Evolutionary conservation across 257 asterid genomes (phyloP), one percentile per base, ranked within the genome.

Genomic region (Cruciata laevipes): DNA sequence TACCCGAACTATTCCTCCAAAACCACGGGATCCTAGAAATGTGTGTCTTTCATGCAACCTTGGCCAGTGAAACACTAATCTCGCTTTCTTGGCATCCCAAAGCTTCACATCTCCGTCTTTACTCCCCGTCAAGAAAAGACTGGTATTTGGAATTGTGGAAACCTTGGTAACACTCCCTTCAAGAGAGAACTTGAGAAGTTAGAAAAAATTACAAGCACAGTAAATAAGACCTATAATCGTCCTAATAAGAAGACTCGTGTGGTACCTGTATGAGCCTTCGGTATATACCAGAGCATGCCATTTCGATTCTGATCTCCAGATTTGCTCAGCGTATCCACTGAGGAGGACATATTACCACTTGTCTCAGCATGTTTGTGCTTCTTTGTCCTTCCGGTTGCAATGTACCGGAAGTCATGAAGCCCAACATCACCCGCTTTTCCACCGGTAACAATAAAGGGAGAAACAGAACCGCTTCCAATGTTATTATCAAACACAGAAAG

Each of bases 231-330:
- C 71, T 68, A 63, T 61, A 59, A 71, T 42, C 57, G 62, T 37
- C 13, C 11, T 23, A 33, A 67, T 37, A 74, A 52, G 38, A 32
- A n/a, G n/a, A 64, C 62, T 61, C 4, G 52, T 51, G 63, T 69
- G 63, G 65, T 85, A 90, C 99, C 99, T 76, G 97, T 78, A 84
- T 94, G 99, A 78, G 99, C 99, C 82, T 90, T 94, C 32, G 97
- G 99, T 71, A 94, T 94, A 78, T 94, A 94, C 99, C 99, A 94
- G 58, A 94, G 95, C 99, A 94, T 94, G 70, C 99, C 99, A 65
- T 94, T 90, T 76, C 97, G 84, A 81, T 94, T 94, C 75, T 90
- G 99, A 78, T 90, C 99, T 61, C 99, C 97, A 1, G 92, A 82
- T 86, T 82, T 88, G 83, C 79, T 82, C 70, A 72, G 82, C 85